Conservation (phyloP, 73 alveolate genomes). For the Tetrahymena thermophila region DNA sequence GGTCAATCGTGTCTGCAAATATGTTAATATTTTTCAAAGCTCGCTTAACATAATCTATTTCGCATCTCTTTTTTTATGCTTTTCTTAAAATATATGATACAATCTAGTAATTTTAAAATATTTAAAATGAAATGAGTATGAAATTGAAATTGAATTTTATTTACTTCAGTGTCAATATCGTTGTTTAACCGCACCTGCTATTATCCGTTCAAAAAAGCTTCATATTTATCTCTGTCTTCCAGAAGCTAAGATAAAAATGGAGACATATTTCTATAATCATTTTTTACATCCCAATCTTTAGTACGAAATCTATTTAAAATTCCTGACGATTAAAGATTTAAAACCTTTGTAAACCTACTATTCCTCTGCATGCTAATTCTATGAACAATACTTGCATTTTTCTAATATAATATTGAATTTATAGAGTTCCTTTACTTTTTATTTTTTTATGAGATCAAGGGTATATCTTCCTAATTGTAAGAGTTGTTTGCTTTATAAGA, state of each 20-base stretch:
- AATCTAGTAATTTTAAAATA: background rate
- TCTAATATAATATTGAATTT: background rate
- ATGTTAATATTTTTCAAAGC: background rate
- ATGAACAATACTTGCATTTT: background rate
- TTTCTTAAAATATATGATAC: background rate
- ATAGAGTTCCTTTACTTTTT: background rate
- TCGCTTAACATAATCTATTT: background rate
- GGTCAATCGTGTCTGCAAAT: background rate
- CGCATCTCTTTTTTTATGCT: background rate
- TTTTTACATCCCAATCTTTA: background rate
- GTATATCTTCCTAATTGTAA: background rate
- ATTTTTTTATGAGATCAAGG: background rate
- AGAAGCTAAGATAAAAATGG: background rate
- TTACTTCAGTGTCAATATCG: background rate
- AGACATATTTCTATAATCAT: background rate
- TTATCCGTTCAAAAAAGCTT: background rate
- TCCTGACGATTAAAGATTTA: background rate
- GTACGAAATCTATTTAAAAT: background rate
- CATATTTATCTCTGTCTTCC: background rate
- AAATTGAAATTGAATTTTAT: background rate
- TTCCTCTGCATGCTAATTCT: background rate
- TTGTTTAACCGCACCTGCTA: background rate
- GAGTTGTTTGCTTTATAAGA: background rate
- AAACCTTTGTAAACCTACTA: background rate
- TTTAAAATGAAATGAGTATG: background rate